Percentiles rank a stretch among this genome's conserved stretches.
Conservation (phyloP, 192 early-diverging fungal genomes). For the Coemansia sp. region DNA sequence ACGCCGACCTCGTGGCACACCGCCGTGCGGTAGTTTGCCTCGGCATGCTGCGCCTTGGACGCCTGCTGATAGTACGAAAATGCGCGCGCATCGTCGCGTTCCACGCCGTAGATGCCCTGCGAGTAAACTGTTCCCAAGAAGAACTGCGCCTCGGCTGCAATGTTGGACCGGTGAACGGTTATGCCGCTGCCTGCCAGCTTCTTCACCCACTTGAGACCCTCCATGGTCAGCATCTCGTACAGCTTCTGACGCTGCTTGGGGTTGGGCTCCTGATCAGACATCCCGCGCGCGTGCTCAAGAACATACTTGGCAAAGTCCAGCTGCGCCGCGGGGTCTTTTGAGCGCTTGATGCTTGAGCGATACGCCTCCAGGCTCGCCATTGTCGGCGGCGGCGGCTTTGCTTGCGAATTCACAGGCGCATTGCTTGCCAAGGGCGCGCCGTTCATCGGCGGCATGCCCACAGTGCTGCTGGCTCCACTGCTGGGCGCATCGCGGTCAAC, state of each 20-base stretch:
- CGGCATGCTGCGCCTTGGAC: conserved; percentile 87
- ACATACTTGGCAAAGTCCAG: conserved; percentile 88
- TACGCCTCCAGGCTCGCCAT: conserved; percentile 46
- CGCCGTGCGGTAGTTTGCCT: conserved; percentile 89
- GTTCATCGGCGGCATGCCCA: conserved; percentile 40
- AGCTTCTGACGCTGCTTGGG: conserved; percentile 68
- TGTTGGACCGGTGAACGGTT: conserved; percentile 65
- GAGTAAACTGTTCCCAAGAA: conserved; percentile 89
- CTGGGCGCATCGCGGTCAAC: conserved; percentile 35
- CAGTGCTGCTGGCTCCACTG: conserved; percentile 45
- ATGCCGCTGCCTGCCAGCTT: conserved; percentile 70
- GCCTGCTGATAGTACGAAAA: conserved; percentile 91
- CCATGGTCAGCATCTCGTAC: conserved; percentile 70
- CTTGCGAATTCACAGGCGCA: conserved; percentile 12
- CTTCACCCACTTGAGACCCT: conserved; percentile 86
- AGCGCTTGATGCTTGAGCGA: conserved; percentile 51
- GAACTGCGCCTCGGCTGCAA: conserved; percentile 89
- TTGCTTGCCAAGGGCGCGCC: conserved; percentile 25
- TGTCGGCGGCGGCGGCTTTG: conserved; percentile 41
- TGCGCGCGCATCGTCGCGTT: conserved; percentile 83
- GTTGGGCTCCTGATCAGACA: conserved; percentile 64
- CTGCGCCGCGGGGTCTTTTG: conserved; percentile 71
- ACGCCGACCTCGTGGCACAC: conserved; percentile 95
- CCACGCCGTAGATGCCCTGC: conserved; percentile 75
- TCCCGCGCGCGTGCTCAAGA: conserved; percentile 71